A percentile compares a stretch with the other conserved stretches of the same genome.
Evolutionary conservation across 2,329 filamentous ascomycete species (phyloP).

Genomic region (Penicillium janthinellum): DNA sequence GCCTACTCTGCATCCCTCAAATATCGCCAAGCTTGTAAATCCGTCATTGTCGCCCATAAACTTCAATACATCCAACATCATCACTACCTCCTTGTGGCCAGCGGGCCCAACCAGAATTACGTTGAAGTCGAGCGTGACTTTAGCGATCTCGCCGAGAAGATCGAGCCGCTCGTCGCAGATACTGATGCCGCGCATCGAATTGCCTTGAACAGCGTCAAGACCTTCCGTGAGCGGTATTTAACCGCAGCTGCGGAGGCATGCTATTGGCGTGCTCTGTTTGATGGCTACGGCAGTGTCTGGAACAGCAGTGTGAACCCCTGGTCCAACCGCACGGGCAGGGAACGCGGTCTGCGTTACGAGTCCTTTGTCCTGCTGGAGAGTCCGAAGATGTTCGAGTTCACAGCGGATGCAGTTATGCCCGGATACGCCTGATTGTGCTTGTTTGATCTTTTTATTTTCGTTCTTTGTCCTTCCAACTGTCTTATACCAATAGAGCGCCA

Average conservation of each 20-base stretch:
- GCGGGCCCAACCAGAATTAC: constrained; percentile 51
- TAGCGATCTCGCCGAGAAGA: constrained; percentile 53
- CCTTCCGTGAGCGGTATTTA: constrained; percentile 53
- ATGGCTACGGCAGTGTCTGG: constrained; percentile 31
- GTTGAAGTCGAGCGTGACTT: constrained; percentile 55
- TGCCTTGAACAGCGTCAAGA: constrained; percentile 48
- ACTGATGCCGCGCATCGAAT: constrained; percentile 46
- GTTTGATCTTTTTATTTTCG: neutral
- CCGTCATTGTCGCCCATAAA: constrained; percentile 52
- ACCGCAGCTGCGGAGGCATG: constrained; percentile 55
- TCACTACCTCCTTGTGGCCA: constrained; percentile 46
- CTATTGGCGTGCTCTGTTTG: constrained; percentile 53
- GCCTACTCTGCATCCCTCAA: constrained; percentile 55
- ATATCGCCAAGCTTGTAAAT: constrained; percentile 53
- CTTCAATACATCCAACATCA: constrained; percentile 53
- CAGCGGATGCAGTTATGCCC: constrained; percentile 5
- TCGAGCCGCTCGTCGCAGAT: constrained; percentile 42
- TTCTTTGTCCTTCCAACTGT: neutral
- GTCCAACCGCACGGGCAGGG: constrained; percentile 13
- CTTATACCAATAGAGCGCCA: constrained; percentile 10
- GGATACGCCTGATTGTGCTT: constrained; percentile 6
- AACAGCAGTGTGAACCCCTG: constrained; percentile 22
- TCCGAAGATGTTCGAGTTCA: constrained; percentile 30
- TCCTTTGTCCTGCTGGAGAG: constrained; percentile 35
- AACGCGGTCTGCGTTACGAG: constrained; percentile 34